phyloP scores from a whole-genome alignment of 1,139 yeast genomes.

The Keqinozyma sinolaborantium region DNA sequence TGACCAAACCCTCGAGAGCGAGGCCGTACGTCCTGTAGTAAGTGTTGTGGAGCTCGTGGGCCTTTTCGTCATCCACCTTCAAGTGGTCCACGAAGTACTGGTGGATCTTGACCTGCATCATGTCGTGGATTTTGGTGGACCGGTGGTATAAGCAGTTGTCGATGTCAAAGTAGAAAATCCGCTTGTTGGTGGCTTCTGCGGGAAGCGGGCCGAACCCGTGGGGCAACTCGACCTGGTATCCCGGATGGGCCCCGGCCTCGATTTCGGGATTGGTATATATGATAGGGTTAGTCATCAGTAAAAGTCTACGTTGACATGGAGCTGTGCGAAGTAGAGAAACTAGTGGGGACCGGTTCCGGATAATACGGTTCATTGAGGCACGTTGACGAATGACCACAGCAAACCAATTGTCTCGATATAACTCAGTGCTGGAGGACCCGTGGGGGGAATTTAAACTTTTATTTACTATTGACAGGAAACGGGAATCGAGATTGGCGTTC shows the following conservation, averaged over 20 bases:
- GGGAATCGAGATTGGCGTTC: no score
- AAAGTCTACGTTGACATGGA: no score
- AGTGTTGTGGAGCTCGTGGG: constrained; percentile 62
- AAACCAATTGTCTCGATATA: no score
- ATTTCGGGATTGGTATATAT: constrained; percentile 22
- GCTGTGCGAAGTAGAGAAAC: no score
- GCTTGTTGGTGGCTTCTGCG: constrained; percentile 21
- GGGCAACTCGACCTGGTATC: constrained; percentile 35
- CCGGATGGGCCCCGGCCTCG: constrained; percentile 18
- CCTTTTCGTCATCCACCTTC: constrained; percentile 67
- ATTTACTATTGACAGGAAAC: no score
- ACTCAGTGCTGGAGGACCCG: no score
- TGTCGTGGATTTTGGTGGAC: constrained; percentile 71
- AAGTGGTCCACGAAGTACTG: constrained; percentile 69
- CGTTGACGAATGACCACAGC: no score
- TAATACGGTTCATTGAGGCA: no score
- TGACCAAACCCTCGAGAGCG: constrained; percentile 83
- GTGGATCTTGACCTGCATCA: constrained; percentile 86
- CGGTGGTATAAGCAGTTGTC: constrained; percentile 85
- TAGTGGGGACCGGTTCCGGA: no score
- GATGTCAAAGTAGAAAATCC: constrained; percentile 82
- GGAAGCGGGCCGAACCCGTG: constrained; percentile 49
- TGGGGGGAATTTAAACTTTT: no score
- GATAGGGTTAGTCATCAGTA: constrained; percentile 8
- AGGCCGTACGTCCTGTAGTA: constrained; percentile 88